These are phyloP conservation scores for Blastobotrys aristatus DNA, from an alignment of 1,139 yeast genomes.

Conservation along the genomic window DNA sequence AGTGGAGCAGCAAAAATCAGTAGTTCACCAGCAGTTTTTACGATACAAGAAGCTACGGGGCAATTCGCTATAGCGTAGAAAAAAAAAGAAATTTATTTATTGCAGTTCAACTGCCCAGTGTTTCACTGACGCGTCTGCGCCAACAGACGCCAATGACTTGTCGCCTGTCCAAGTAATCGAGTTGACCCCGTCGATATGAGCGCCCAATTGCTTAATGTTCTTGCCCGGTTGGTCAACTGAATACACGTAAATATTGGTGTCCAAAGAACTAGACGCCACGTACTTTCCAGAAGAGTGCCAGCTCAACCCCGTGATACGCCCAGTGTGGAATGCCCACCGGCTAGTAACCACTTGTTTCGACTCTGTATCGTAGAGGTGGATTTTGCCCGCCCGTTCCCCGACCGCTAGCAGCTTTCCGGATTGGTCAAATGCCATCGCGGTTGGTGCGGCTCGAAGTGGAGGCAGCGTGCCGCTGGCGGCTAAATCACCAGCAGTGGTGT, in stretches of 20 bases:
- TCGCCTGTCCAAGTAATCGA: slow-evolving; percentile 62
- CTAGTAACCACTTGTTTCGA: slow-evolving; percentile 65
- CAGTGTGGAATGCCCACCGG: slow-evolving; percentile 94
- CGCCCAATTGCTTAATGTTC: slow-evolving; percentile 66
- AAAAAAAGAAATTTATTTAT: no score
- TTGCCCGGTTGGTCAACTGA: slow-evolving; percentile 74
- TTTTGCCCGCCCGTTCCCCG: slow-evolving; percentile 85
- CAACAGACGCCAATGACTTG: slow-evolving; percentile 56
- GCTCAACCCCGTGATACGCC: slow-evolving; percentile 66
- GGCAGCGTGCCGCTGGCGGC: slow-evolving; percentile 35
- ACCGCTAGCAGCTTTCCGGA: slow-evolving; percentile 66
- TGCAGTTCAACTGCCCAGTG: slow-evolving; percentile 52
- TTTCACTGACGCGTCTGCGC: slow-evolving; percentile 78
- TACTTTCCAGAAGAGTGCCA: slow-evolving; percentile 76
- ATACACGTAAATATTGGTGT: slow-evolving; percentile 73
- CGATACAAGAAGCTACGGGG: no score
- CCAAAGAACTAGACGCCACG: slow-evolving; percentile 76
- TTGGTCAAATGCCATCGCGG: slow-evolving; percentile 65
- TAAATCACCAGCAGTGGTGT: slow-evolving; percentile 16
- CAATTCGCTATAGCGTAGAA: no score
- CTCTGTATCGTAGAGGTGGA: slow-evolving; percentile 55
- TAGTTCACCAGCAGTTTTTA: no score
- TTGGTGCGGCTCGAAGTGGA: slow-evolving; percentile 57
- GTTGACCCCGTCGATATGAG: slow-evolving; percentile 85
- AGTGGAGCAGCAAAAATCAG: no score